A percentile compares a stretch with the other conserved stretches of the same genome.
phyloP scores from a whole-genome alignment of 352 stramenopile species.

The Pythium sp. region DNA sequence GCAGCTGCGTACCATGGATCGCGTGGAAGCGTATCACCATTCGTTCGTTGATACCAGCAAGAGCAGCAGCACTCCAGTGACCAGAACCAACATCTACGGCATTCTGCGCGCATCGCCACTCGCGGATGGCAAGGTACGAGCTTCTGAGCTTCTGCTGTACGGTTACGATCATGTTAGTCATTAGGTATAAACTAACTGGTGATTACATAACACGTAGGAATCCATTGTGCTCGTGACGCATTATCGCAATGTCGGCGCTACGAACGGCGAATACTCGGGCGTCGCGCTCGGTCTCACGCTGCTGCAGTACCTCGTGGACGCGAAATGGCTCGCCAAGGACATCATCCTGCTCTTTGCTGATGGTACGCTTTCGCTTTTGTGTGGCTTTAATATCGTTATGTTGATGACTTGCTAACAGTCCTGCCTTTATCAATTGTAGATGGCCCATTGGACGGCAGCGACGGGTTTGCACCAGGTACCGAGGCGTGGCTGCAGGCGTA shows the following conservation, averaged over 20 bases:
- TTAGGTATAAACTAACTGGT: not conserved
- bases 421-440: constrained; percentile 31
- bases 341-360: constrained; percentile 77
- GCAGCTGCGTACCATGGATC: constrained; percentile 46
- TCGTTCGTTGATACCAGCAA: constrained; percentile 26
- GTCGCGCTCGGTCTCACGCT: constrained; percentile 57
- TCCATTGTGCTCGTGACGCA: constrained; percentile 71
- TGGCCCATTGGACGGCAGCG: constrained; percentile 48
- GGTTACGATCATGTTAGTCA: constrained; percentile 2
- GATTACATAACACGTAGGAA: constrained; percentile 22
- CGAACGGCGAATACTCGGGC: constrained; percentile 46
- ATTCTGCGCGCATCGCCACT: constrained; percentile 72
- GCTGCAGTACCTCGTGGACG: constrained; percentile 52
- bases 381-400: not conserved
- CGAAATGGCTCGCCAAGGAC: constrained; percentile 82
- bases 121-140: constrained; percentile 61
- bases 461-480: constrained; percentile 60
- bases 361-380: constrained; percentile 27
- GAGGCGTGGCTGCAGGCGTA: constrained; percentile 75
- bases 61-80: not conserved
- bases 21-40: constrained; percentile 61
- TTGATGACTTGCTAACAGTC: not conserved
- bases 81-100: constrained; percentile 73
- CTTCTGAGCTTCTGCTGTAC: not conserved
- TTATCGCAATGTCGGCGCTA: constrained; percentile 51